Conservation (phyloP, 164 flowering plant genomes). For the Piper betle region DNA sequence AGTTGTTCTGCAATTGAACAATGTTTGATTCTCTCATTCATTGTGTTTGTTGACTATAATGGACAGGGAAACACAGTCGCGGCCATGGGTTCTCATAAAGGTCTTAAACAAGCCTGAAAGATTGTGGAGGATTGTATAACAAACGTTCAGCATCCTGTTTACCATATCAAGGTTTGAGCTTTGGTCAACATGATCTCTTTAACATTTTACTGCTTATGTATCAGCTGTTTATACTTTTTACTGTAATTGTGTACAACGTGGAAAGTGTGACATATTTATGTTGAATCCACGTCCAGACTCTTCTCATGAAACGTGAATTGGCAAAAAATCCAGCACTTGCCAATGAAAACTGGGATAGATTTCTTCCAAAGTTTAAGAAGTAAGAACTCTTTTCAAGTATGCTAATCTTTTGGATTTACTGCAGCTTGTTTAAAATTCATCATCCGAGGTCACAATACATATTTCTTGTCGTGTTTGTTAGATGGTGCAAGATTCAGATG, state of each 20-base stretch:
- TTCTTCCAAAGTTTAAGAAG: slow-evolving; percentile 91
- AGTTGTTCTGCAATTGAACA: not conserved
- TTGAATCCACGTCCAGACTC: slow-evolving; percentile 27
- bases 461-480: too few species aligned
- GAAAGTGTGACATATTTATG: not conserved
- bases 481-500: too few species aligned
- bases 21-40: not conserved
- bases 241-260: not conserved
- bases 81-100: slow-evolving; percentile 94
- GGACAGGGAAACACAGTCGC: slow-evolving; percentile 88
- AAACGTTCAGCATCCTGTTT: slow-evolving; percentile 82
- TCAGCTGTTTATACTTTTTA: too few species aligned
- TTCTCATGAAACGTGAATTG: slow-evolving; percentile 79
- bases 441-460: too few species aligned
- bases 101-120: slow-evolving; percentile 76
- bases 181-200: not conserved
- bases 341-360: slow-evolving; percentile 89
- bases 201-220: too few species aligned
- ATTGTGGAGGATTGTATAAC: slow-evolving; percentile 85
- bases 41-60: slow-evolving; percentile 26
- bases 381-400: slow-evolving; percentile 16
- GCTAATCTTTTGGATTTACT: not conserved
- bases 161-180: slow-evolving; percentile 56
- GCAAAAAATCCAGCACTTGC: slow-evolving; percentile 73
- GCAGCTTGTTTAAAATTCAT: too few species aligned